Evolutionary conservation across 148 eudicot genomes (phyloP), one percentile per base, ranked within the genome.

Genomic region (Heliosperma pusillum): DNA sequence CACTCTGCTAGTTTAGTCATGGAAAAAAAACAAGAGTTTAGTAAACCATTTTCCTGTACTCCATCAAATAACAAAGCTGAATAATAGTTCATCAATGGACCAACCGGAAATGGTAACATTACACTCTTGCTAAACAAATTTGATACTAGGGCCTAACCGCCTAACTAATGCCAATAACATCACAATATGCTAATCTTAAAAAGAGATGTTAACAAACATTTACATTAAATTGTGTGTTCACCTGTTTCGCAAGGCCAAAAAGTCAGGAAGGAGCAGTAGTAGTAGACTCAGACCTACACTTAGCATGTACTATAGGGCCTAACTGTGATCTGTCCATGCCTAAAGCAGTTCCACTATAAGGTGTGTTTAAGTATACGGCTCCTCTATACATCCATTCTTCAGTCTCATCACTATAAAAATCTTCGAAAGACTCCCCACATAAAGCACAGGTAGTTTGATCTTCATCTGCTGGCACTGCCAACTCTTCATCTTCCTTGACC

Each of bases 361-460:
- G 88, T 77, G 88, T 87, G 86, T 95, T 88, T 89, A 88, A 82
- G 79, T 92, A 95, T 22, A 90, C 93, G 58, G 98, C 91, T 47
- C 97, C 98, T 81, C 83, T 90, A 64, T 95, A 92, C 98, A 92
- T 95, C 98, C 98, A 95, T 82, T 92, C 97, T 58, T 95, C 97
- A 26, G 88, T 87, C 82, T 95, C 97, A 70, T 92, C 98, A 69
- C 96, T 89, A 57, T 92, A 95, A 80, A 87, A 92, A 76, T 92
- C 93, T 78, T 90, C 97, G 82, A 95, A 95, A 77, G 89, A 74
- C 66, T 95, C 98, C 62, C 97, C 97, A 79, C 98, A 95, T n/a
- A 95, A 71, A 13, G 93, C 98, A 86, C 98, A 95, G 7, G 80
- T 66, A 71, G 76, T 89, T 83, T 95, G 98, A 76, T 90, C 91